Conservation (phyloP, 176 grass and related monocot species). For the Chrysopogon serrulatus region DNA sequence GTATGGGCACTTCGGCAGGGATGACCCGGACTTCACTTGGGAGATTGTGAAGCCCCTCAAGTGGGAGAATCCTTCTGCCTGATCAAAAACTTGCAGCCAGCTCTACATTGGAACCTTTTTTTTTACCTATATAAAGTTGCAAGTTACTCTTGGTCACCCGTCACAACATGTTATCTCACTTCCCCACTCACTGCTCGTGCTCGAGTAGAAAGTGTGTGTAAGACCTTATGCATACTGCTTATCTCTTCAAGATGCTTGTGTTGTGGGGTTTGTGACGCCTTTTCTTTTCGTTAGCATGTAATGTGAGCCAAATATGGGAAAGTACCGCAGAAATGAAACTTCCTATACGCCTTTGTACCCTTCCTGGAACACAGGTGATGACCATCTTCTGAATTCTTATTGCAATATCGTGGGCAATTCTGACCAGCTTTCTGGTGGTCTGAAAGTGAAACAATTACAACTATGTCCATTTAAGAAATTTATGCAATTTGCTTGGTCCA, state of each 20-base stretch:
- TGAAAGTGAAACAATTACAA: not conserved
- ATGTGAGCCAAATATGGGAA: not conserved
- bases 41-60: constrained; percentile 54
- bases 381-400: not conserved
- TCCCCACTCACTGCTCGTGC: not conserved
- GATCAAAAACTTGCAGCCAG: not conserved
- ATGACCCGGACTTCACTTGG: constrained; percentile 51
- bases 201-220: not conserved
- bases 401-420: not conserved
- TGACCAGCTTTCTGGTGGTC: not conserved
- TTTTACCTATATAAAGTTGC: not conserved
- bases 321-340: not conserved
- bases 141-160: not conserved
- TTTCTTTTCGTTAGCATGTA: not conserved
- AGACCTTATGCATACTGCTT: not conserved
- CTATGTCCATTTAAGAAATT: not conserved
- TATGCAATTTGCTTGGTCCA: not conserved
- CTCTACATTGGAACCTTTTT: not conserved
- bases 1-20: constrained; percentile 46
- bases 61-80: constrained; percentile 35
- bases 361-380: not conserved
- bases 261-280: not conserved
- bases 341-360: not conserved
- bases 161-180: not conserved
- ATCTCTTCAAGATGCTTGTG: not conserved